These are phyloP conservation scores for Cyberlindnera misumaiensis DNA, from an alignment of 805 yeast genomes.

Conservation along the genomic window DNA sequence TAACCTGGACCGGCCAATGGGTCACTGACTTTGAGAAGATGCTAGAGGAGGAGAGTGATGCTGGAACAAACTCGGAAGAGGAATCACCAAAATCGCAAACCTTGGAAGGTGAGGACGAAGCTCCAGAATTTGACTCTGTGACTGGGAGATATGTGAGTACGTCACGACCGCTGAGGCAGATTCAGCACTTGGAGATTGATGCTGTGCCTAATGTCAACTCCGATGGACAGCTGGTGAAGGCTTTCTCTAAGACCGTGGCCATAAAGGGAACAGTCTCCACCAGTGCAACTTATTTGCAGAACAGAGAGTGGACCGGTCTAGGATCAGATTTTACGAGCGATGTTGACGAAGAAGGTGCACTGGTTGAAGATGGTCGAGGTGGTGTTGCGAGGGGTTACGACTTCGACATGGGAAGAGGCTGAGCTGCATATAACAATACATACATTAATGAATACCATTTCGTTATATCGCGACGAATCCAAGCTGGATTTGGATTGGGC, in stretches of 20 bases:
- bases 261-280: slow-evolving; percentile 82
- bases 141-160: slow-evolving; percentile 69
- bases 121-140: slow-evolving; percentile 83
- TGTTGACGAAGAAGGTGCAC: slow-evolving; percentile 51
- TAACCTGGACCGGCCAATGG: slow-evolving; percentile 94
- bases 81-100: slow-evolving; percentile 15
- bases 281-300: slow-evolving; percentile 70
- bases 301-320: slow-evolving; percentile 78
- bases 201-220: slow-evolving; percentile 14
- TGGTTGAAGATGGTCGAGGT: slow-evolving; percentile 70
- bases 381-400: slow-evolving; percentile 91
- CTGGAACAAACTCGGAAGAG: slow-evolving; percentile 26
- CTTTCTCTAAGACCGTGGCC: slow-evolving; percentile 51
- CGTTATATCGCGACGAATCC: slow-evolving; percentile 14
- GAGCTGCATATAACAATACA: background rate
- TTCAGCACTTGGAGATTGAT: slow-evolving; percentile 59
- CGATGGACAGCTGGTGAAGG: slow-evolving; percentile 37
- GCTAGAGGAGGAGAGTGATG: slow-evolving; percentile 28
- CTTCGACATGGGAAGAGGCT: slow-evolving; percentile 24
- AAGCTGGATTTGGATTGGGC: slow-evolving; percentile 13
- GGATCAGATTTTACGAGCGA: slow-evolving; percentile 68
- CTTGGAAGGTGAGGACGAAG: slow-evolving; percentile 40
- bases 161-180: slow-evolving; percentile 68
- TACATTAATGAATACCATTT: background rate
- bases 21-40: slow-evolving; percentile 67